Evolutionary conservation across 805 yeast species (phyloP).

Genomic region (Metschnikowia lochheadii): DNA sequence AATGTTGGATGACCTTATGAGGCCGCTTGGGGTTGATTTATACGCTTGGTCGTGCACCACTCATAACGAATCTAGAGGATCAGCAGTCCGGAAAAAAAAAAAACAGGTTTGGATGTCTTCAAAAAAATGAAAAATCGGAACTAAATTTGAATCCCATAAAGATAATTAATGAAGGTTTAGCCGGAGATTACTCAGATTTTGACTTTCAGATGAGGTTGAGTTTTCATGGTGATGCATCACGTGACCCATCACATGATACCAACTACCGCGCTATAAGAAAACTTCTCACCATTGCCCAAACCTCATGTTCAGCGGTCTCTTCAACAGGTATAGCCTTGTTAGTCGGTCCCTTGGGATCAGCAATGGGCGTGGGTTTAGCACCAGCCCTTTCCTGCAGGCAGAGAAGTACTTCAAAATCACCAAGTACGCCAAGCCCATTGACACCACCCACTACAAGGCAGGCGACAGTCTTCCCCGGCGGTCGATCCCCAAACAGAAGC

Average conservation of each 20-base stretch:
- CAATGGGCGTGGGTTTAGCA: slow-evolving; percentile 4
- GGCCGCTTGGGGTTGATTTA: no score
- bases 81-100: no score
- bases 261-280: not conserved
- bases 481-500: slow-evolving; percentile 11
- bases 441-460: slow-evolving; percentile 30
- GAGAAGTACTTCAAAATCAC: slow-evolving; percentile 41
- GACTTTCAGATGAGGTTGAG: not conserved
- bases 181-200: no score
- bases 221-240: not conserved
- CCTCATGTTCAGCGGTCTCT: slow-evolving; percentile 1
- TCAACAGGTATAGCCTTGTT: slow-evolving; percentile 8
- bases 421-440: slow-evolving; percentile 36
- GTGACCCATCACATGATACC: not conserved
- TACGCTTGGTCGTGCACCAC: no score
- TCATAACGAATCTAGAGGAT: no score
- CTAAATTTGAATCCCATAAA: no score
- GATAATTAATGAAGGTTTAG: no score
- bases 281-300: not conserved
- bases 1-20: no score
- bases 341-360: slow-evolving; percentile 8
- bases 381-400: slow-evolving; percentile 9
- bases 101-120: no score
- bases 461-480: slow-evolving; percentile 31
- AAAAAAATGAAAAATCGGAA: no score